Evolutionary conservation across 306 rosid genomes (phyloP).

Genomic region (Trifolium repens): DNA sequence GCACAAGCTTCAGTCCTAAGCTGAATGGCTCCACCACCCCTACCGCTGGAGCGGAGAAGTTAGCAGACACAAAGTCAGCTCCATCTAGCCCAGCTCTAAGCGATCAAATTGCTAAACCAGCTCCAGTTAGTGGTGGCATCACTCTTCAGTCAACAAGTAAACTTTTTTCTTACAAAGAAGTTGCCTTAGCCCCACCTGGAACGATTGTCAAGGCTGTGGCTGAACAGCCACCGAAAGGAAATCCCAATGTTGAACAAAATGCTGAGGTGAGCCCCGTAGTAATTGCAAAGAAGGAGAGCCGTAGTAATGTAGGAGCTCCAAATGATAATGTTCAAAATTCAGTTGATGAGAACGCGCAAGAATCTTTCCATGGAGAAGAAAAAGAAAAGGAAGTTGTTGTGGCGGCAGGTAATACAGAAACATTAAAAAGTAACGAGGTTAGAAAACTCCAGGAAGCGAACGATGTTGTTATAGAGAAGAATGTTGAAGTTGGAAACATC

Average conservation of each 20-base stretch:
- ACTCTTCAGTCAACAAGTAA: constrained; percentile 80
- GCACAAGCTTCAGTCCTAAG: constrained; percentile 86
- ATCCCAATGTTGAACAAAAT: constrained; percentile 47
- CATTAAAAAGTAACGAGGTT: constrained; percentile 38
- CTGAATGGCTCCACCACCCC: constrained; percentile 49
- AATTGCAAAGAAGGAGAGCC: constrained; percentile 46
- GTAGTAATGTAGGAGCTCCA: constrained; percentile 38
- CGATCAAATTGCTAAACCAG: constrained; percentile 63
- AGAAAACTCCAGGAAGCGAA: constrained; percentile 45
- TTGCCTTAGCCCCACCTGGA: constrained; percentile 97
- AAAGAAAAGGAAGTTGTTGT: constrained; percentile 42
- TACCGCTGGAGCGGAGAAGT: constrained; percentile 56
- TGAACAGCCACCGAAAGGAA: constrained; percentile 70
- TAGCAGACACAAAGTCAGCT: constrained; percentile 69
- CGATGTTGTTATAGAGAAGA: constrained; percentile 42
- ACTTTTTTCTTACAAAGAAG: constrained; percentile 94
- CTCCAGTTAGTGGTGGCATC: constrained; percentile 52
- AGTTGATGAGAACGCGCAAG: constrained; percentile 43
- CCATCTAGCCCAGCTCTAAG: constrained; percentile 65
- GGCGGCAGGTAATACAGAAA: constrained; percentile 44
- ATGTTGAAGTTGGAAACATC: constrained; percentile 49
- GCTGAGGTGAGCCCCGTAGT: constrained; percentile 49
- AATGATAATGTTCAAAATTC: constrained; percentile 52
- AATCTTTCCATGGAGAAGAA: constrained; percentile 34
- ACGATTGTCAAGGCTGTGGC: constrained; percentile 92